Evolutionary conservation across 441 rosid species (phyloP), one percentile per base, ranked within the genome.

Genomic region (Populus hybrid): DNA sequence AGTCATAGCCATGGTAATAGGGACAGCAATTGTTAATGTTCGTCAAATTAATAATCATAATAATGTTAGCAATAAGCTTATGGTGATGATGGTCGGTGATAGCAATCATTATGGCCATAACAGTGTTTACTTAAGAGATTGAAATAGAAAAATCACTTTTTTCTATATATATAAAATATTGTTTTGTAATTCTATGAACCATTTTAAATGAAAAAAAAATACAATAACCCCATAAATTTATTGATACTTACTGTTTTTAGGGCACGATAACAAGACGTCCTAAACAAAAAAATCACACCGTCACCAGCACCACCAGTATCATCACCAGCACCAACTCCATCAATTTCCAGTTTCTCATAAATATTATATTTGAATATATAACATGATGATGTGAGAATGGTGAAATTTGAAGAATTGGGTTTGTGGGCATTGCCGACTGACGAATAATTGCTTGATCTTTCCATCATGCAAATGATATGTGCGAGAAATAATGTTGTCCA

Each of bases 401-500:
- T 38, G 12, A 36, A 36, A 2, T 40, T 9, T 40, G 28, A 2
- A 21, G 10, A 10, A 64, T 9, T 9, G 4, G 21, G 33, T 7
- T 64, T 64, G 29, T 28, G 68, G 68, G 7, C 23, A 21, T 24
- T 23, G 14, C 67, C 53, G 65, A 66, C 72, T 61, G 72, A 45
- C 28, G n/a, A 40, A 71, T 77, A 72, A 72, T 72, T 65, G 76
- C 50, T 33, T 14, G 12, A 33, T 33, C 35, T 8, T 67, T 73
- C 63, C 66, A 65, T 72, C 72, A 72, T 77, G 67, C 72, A 72
- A 66, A 66, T 71, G 74, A 65, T 68, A 69, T 76, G 56, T 35
- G 36, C 63, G 11, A 45, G 56, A 21, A 75, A 31, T 29, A 45
- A 33, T 76, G 53, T 4, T 31, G 10, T 59, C 69, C 74, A 69